Evolutionary conservation across 345 rosid species (phyloP), one percentile per base, ranked within the genome.

Genomic region (Eucalyptus curtisii): DNA sequence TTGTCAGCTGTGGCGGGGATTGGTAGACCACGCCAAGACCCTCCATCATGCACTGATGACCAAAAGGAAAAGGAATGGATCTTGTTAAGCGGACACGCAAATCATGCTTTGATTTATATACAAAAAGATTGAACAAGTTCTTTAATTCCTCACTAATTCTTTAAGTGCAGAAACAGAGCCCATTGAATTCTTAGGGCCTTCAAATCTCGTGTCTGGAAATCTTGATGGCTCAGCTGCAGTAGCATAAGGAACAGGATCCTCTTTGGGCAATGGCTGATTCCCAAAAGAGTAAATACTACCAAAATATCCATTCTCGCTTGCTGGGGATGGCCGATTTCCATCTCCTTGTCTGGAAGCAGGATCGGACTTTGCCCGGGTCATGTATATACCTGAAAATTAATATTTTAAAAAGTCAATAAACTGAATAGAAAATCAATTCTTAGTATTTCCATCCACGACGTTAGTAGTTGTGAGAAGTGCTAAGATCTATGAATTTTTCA

Each of bases 111-210:
- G 71, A 33, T 40, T 50, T 25, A 8, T 55, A 86, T 42, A 86
- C 37, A 48, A 89, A 68, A 48, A 71, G 49, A 82, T 76, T 40
- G 47, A 76, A 71, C 44, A 87, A 27, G 88, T 80, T 61, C 89
- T 48, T 44, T 25, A 87, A 64, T 86, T 90, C 91, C 97, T 92
- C 89, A 97, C 99, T 91, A 98, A 91, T 92, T 98, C 99, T 93
- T 93, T 95, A 90, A 98, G 99, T 30, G 97, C 94, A 86, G 94
- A 89, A 85, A 98, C 95, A 48, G 98, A 93, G 90, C 96, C 93
- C 64, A 86, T 87, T 86, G 93, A 89, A 90, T 90, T 94, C 90
- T 91, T 94, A 31, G 97, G 92, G 89, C 92, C 94, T 90, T 96
- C 99, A 68, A 92, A 87, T 90, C 98, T 95, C 37, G 96, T 94